A percentile compares a stretch with the other conserved stretches of the same genome.
Evolutionary conservation across 352 stramenopile species (phyloP).

Genomic region (Peronospora destructor): DNA sequence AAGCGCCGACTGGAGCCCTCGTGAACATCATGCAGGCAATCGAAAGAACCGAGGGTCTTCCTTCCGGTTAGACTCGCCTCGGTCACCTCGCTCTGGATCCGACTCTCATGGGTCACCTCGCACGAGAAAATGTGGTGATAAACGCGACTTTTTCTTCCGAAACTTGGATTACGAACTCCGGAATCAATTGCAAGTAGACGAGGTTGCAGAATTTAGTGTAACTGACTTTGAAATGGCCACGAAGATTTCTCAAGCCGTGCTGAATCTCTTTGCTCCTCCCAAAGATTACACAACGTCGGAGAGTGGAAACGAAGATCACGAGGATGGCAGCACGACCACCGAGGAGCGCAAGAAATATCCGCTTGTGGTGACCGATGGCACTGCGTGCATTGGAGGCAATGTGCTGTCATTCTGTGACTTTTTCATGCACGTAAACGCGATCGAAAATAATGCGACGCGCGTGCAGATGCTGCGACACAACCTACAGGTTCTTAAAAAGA

Average conservation of each 20-base stretch:
- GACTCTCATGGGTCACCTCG: constrained; percentile 21
- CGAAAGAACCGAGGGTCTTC: constrained; percentile 12
- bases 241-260: constrained; percentile 61
- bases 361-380: constrained; percentile 63
- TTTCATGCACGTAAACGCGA: constrained; percentile 66
- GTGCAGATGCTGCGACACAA: constrained; percentile 77
- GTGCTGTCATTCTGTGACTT: constrained; percentile 75
- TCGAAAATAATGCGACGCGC: constrained; percentile 58
- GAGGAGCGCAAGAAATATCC: constrained; percentile 30
- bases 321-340: constrained; percentile 6
- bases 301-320: constrained; percentile 11
- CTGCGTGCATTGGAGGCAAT: constrained; percentile 76
- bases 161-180: constrained; percentile 64
- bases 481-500: constrained; percentile 47
- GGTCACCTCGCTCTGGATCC: constrained; percentile 17
- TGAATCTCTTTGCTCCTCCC: constrained; percentile 33
- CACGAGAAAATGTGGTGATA: constrained; percentile 60
- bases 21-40: constrained; percentile 13
- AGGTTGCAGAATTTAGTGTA: constrained; percentile 72
- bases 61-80: constrained; percentile 21
- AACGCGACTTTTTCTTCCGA: constrained; percentile 81
- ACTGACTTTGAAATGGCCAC: constrained; percentile 75
- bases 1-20: constrained; percentile 19
- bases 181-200: constrained; percentile 62
- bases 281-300: constrained; percentile 13